Base-by-base conservation (phyloP, 495 filamentous ascomycete species). In the Podospora appendiculata region DNA sequence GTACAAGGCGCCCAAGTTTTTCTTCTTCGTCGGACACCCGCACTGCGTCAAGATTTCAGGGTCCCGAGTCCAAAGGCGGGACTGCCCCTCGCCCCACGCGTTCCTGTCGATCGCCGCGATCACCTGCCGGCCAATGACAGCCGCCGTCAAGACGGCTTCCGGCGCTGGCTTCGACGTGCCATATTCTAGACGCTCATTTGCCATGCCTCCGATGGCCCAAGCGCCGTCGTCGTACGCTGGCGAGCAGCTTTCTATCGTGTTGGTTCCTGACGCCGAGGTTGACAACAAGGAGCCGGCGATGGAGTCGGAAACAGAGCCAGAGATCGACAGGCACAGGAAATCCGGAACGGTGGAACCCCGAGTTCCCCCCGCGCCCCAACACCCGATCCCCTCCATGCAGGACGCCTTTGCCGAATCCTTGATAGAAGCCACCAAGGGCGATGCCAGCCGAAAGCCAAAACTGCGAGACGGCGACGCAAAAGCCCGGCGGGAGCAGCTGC, bases 341-440 rank as follows among this genome's bases (percentile, higher is more conserved):
- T 50, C 18, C 12, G n/a, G 42, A 32, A 51, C 18, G 8, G 39
- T 46, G 25, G 53, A 62, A 32, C 46, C 59, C 9, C 51, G 36
- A 36, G 44, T 54, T 36, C 46, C 61, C 34, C 53, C 66, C n/a
- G 60, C 53, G 13, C 65, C 59, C 32, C 61, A 56, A 12, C 61
- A 25, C 25, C 93, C 93, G 2, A 86, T 98, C 50, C 68, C 83
- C 13, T 80, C 81, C 47, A 87, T 98, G 77, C 93, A 96, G 62
- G 87, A 81, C 45, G 88, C 93, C 45, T 96, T 97, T 62, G 87
- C 92, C 62, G 93, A 98, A 68, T 96, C 90, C 3, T 85, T 98
- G 48, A 56, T 79, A 25, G 90, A 95, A 59, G 82, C 86, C 16
- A 79, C 81, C 9, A 66, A 70, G 10, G 62, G 72, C 18, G 69